phyloP scores from a whole-genome alignment of 1,284 basidiomycete genomes.

The Trichosporon coremiiforme region DNA sequence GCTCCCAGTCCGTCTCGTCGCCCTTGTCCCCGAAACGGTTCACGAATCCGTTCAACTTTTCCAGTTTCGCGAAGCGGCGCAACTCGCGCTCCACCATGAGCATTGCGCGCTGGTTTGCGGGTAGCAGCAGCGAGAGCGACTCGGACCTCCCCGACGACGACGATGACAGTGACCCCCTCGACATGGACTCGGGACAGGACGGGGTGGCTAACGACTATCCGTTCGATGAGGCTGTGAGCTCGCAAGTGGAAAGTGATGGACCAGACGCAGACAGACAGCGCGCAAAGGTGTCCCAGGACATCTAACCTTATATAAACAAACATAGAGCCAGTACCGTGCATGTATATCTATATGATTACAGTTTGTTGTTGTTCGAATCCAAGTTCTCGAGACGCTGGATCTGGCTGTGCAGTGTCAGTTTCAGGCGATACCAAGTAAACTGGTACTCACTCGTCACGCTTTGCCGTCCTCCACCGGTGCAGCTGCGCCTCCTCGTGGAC shows the following conservation, averaged over 20 bases:
- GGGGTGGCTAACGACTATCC: background rate
- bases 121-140: slow-evolving; percentile 23
- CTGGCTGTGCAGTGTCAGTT: slow-evolving; percentile 46
- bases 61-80: slow-evolving; percentile 39
- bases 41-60: slow-evolving; percentile 18
- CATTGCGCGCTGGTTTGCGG: slow-evolving; percentile 46
- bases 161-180: slow-evolving; percentile 17
- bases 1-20: background rate
- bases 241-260: slow-evolving; percentile 5
- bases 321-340: slow-evolving; percentile 26
- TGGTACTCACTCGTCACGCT: slow-evolving; percentile 70
- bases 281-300: slow-evolving; percentile 7
- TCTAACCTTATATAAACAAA: background rate
- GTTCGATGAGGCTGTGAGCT: slow-evolving; percentile 16
- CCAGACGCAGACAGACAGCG: slow-evolving; percentile 13
- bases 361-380: slow-evolving; percentile 37
- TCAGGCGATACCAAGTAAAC: too few species aligned
- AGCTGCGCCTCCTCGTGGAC: slow-evolving; percentile 88
- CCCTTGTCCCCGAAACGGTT: slow-evolving; percentile 16
- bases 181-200: slow-evolving; percentile 19
- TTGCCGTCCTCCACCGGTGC: slow-evolving; percentile 88
- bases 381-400: slow-evolving; percentile 55
- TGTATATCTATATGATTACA: slow-evolving; percentile 34
- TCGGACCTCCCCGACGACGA: slow-evolving; percentile 25
- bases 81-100: slow-evolving; percentile 38